Evolutionary conservation across 2,329 filamentous ascomycete species (phyloP).

Genomic region (Arthrobotrys megalospora): DNA sequence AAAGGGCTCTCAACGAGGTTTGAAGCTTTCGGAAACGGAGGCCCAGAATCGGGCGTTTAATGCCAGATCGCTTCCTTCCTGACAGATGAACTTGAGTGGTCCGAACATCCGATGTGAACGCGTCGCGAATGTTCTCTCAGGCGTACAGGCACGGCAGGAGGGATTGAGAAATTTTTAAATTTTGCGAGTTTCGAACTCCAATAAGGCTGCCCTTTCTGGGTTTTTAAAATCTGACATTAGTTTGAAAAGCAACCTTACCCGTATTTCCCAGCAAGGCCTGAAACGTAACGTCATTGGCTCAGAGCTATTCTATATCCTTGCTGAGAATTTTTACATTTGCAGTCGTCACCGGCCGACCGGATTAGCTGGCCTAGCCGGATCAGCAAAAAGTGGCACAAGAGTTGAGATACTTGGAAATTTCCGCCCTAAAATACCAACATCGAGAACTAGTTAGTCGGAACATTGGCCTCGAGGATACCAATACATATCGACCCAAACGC

Average conservation of each 20-base stretch:
- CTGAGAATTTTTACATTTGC: slow-evolving; percentile 13
- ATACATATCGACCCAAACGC: background rate
- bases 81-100: slow-evolving; percentile 42
- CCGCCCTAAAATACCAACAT: background rate
- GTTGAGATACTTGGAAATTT: slow-evolving; percentile 3
- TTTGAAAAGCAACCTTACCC: slow-evolving; percentile 18
- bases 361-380: slow-evolving; percentile 18
- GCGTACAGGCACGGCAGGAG: slow-evolving; percentile 37
- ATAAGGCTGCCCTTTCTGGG: slow-evolving; percentile 45
- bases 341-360: slow-evolving; percentile 31
- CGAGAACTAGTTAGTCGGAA: background rate
- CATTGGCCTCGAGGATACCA: background rate
- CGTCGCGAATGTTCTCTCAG: slow-evolving; percentile 38
- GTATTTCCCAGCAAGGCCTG: slow-evolving; percentile 26
- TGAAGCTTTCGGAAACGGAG: slow-evolving; percentile 21
- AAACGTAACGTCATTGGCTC: slow-evolving; percentile 45
- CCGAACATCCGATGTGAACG: slow-evolving; percentile 26
- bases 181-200: slow-evolving; percentile 22
- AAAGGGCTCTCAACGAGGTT: slow-evolving; percentile 7
- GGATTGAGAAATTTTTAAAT: slow-evolving; percentile 30
- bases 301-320: slow-evolving; percentile 22
- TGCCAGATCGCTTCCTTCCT: slow-evolving; percentile 36
- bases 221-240: slow-evolving; percentile 25
- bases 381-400: slow-evolving; percentile 2
- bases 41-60: slow-evolving; percentile 29